Conservation (phyloP, 805 yeast species). For the Barnettozyma sucrosica region DNA sequence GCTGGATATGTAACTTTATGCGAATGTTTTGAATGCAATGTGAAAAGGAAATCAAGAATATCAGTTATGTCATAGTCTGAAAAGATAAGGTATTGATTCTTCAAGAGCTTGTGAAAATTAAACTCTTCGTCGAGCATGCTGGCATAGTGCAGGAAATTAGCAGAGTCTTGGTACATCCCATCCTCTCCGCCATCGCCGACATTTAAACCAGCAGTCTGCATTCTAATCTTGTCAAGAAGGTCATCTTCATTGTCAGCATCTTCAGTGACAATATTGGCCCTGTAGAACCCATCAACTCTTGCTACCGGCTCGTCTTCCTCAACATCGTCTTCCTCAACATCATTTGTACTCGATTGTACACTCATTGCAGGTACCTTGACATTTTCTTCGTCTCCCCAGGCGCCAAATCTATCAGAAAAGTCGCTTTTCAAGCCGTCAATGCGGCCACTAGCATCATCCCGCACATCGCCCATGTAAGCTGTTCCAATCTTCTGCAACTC, state of each 20-base stretch:
- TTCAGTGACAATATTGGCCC: conserved; percentile 4
- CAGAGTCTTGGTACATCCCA: conserved; percentile 21
- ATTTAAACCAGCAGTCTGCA: conserved; percentile 37
- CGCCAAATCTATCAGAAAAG: neutral
- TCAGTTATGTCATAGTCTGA: conserved; percentile 68
- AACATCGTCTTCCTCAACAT: neutral
- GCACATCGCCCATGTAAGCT: neutral
- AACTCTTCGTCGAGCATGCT: conserved; percentile 35
- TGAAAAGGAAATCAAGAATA: conserved; percentile 55
- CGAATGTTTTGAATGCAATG: conserved; percentile 50
- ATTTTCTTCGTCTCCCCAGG: neutral
- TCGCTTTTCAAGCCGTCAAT: neutral
- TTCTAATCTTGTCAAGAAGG: conserved; percentile 27
- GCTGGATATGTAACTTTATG: conserved; percentile 53
- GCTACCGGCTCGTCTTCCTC: neutral
- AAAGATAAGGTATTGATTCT: conserved; percentile 57
- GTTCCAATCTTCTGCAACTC: conserved; percentile 1
- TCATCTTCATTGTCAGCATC: conserved; percentile 29
- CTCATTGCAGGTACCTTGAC: neutral
- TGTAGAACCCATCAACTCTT: conserved; percentile 15
- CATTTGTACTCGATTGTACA: neutral
- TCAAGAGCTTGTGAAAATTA: conserved; percentile 48
- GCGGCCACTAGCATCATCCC: neutral
- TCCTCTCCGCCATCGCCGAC: conserved; percentile 15
- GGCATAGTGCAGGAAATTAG: conserved; percentile 10